Conservation (phyloP, 2,329 filamentous ascomycete genomes). For the Fusarium coicis region DNA sequence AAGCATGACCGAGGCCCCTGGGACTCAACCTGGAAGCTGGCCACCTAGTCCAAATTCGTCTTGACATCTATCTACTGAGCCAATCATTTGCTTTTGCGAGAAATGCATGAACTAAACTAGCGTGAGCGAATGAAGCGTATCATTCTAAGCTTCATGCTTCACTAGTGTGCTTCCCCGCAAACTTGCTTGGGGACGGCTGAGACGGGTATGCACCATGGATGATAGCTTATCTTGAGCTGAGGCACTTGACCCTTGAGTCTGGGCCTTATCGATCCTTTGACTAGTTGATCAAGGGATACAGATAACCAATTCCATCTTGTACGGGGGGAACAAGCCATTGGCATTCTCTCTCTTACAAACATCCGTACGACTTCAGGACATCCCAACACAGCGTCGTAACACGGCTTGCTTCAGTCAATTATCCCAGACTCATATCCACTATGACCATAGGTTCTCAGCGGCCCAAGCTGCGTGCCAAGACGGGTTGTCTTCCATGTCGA, state of each 20-base stretch:
- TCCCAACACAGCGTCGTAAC: background rate
- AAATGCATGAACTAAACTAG: background rate
- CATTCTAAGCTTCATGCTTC: background rate
- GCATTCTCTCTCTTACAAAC: background rate
- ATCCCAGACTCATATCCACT: accelerated
- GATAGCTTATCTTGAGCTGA: background rate
- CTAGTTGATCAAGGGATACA: background rate
- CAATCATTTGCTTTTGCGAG: background rate
- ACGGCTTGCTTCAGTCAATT: background rate
- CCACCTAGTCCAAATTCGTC: background rate
- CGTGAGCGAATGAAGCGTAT: background rate
- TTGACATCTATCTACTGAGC: background rate
- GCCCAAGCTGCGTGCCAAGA: background rate
- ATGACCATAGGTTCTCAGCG: background rate
- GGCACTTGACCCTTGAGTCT: background rate
- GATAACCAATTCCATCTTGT: accelerated
- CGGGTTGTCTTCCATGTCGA: background rate
- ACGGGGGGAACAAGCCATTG: background rate
- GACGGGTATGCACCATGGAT: background rate
- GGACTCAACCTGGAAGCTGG: accelerated
- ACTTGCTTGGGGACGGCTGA: background rate
- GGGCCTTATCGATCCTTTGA: background rate
- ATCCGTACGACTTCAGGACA: background rate
- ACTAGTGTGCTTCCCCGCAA: background rate
- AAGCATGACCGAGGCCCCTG: background rate